Percentiles rank a stretch among this genome's conserved stretches.
phyloP scores from a whole-genome alignment of 106 monocot genomes.

The Acorus calamus region DNA sequence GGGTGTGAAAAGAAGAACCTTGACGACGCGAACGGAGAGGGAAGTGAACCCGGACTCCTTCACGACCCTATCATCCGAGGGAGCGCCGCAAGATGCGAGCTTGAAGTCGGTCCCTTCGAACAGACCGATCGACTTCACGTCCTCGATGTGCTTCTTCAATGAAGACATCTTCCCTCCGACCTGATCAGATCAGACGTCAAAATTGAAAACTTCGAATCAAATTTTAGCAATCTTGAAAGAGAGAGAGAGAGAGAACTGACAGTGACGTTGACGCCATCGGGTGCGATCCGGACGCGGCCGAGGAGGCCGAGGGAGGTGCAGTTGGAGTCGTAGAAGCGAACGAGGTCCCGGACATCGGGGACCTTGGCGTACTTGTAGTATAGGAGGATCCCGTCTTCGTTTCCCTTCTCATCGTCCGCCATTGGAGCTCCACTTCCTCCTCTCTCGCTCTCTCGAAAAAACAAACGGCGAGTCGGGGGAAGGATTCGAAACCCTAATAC shows the following conservation, averaged over 20 bases:
- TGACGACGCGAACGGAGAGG: conserved; percentile 71
- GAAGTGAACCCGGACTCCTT: conserved; percentile 76
- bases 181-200: conserved; percentile 21
- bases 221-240: neutral
- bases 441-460: neutral
- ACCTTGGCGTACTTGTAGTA: conserved; percentile 76
- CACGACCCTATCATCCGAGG: conserved; percentile 53
- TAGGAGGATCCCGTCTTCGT: conserved; percentile 54
- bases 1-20: conserved; percentile 29
- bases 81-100: conserved; percentile 55
- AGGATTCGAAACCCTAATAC: too few species aligned
- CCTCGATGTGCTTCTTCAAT: conserved; percentile 72
- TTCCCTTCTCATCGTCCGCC: too few species aligned
- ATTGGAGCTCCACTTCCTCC: conserved; percentile 5
- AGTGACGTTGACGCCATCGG: conserved; percentile 91
- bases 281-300: conserved; percentile 82
- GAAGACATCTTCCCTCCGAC: conserved; percentile 76
- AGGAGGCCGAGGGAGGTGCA: conserved; percentile 65
- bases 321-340: conserved; percentile 47
- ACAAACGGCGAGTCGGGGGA: too few species aligned
- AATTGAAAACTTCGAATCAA: neutral
- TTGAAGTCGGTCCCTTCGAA: conserved; percentile 95
- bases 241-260: conserved; percentile 31
- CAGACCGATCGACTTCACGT: conserved; percentile 37
- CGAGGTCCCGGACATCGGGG: conserved; percentile 43